Evolutionary conservation across 805 yeast species (phyloP), one percentile per base, ranked within the genome.

Genomic region (Kuraishia floccosa): DNA sequence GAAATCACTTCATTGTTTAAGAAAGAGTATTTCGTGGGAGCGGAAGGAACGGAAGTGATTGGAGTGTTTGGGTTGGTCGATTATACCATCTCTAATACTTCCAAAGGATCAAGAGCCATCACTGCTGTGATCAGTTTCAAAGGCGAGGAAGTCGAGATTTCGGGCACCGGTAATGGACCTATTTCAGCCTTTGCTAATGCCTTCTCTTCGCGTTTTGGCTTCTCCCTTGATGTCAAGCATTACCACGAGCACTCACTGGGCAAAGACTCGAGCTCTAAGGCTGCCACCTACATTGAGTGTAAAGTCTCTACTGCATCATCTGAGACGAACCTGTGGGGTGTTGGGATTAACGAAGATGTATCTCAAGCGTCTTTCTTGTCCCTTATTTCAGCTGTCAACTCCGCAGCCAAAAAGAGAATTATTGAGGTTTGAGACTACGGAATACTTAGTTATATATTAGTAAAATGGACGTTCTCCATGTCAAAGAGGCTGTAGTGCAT

Each of bases 81-180:
- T 17, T 27, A 33, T 24, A 22, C 26, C 10, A 38, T 44, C 21
- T 46, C 56, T 6, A 27, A 31, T 12, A 17, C 34, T 4, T 31
- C 38, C 30, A 60, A 62, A 20, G 60, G 59, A 25, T 58, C 60
- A 32, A 65, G 68, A 40, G 48, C 49, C 36, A 49, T 70, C 39
- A 50, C 47, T 17, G 70, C 66, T 36, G 60, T 61, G 32, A 41
- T 70, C 29, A 36, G 49, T 19, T 46, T 66, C 25, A 42, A 53
- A 30, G 63, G 58, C 24, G 35, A 50, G 33, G 35, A 42, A 14
- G 36, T 52, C 35, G 41, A 49, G 28, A 56, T 73, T 30, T 44
- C 50, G 21, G 86, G 87, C 44, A 49, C 62, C 18, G 89, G 89
- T 56, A 79, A 79, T 45, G 89, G 89, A 44, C 87, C 86, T 35